Evolutionary conservation across 2,329 filamentous ascomycete species (phyloP).

Genomic region (Phialophora verrucosa): DNA sequence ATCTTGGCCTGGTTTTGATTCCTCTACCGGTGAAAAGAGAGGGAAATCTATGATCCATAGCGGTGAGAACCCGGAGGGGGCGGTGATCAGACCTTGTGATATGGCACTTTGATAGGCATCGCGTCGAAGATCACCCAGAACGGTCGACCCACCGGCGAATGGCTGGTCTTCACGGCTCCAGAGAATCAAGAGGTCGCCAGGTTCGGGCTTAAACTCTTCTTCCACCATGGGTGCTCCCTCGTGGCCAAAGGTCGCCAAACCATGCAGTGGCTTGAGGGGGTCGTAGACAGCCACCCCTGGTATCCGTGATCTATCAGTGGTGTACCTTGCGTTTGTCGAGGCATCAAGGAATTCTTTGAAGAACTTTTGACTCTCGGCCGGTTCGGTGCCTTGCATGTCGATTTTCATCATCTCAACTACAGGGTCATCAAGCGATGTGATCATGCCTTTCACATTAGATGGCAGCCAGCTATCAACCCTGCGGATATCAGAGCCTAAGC

Average conservation of each 20-base stretch:
- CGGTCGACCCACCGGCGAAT: slow-evolving; percentile 70
- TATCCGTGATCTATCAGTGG: slow-evolving; percentile 73
- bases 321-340: slow-evolving; percentile 62
- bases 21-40: slow-evolving; percentile 77
- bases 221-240: slow-evolving; percentile 68
- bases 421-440: slow-evolving; percentile 71
- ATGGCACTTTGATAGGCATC: slow-evolving; percentile 73
- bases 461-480: slow-evolving; percentile 68
- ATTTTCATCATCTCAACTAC: slow-evolving; percentile 78
- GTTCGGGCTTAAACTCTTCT: slow-evolving; percentile 59
- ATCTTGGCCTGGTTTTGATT: slow-evolving; percentile 76
- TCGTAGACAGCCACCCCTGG: slow-evolving; percentile 81
- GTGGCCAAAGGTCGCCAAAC: slow-evolving; percentile 78
- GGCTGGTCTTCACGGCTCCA: slow-evolving; percentile 73
- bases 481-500: slow-evolving; percentile 72
- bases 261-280: slow-evolving; percentile 72
- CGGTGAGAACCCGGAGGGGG: slow-evolving; percentile 65
- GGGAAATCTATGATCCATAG: slow-evolving; percentile 91
- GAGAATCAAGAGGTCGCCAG: slow-evolving; percentile 80
- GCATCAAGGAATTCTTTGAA: slow-evolving; percentile 73
- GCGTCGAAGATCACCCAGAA: slow-evolving; percentile 73
- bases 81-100: slow-evolving; percentile 62
- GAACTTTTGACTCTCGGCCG: slow-evolving; percentile 64
- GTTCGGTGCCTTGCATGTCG: slow-evolving; percentile 46
- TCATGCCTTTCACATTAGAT: slow-evolving; percentile 72